A percentile compares a stretch with the other conserved stretches of the same genome.
Evolutionary conservation across 805 yeast species (phyloP).

Genomic region (Yarrowia sp.): DNA sequence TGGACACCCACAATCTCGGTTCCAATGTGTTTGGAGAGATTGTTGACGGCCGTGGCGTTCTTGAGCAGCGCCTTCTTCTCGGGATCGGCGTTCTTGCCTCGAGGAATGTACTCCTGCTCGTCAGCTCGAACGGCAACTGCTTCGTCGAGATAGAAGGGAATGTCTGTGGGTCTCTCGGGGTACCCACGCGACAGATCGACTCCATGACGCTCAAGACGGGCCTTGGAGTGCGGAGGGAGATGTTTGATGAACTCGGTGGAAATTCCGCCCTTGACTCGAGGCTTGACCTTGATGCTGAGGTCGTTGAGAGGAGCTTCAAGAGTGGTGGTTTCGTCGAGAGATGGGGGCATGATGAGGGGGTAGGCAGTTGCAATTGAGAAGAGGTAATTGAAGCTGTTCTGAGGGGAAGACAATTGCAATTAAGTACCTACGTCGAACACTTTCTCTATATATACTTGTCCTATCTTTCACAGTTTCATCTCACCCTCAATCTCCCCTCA

Average conservation of each 20-base stretch:
- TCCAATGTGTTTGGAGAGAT: conserved; percentile 58
- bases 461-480: not conserved
- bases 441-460: not conserved
- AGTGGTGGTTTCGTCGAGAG: conserved; percentile 7
- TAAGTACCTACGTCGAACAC: too few species aligned
- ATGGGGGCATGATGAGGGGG: not conserved
- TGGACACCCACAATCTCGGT: conserved; percentile 60
- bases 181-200: conserved; percentile 53
- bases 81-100: conserved; percentile 52
- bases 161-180: conserved; percentile 52
- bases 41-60: conserved; percentile 55
- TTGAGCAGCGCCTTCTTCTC: conserved; percentile 53
- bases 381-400: not conserved
- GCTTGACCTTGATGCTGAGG: conserved; percentile 27
- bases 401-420: too few species aligned
- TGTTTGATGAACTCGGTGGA: conserved; percentile 26
- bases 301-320: conserved; percentile 1
- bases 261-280: conserved; percentile 24
- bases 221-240: conserved; percentile 20
- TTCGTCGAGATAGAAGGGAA: conserved; percentile 54
- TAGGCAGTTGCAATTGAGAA: not conserved
- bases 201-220: conserved; percentile 51
- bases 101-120: conserved; percentile 49
- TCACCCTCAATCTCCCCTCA: not conserved
- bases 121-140: conserved; percentile 52